Percentiles rank a stretch among this genome's conserved stretches.
Evolutionary conservation across 169 alveolate species (phyloP).

Genomic region (Plasmodium falciparum): DNA sequence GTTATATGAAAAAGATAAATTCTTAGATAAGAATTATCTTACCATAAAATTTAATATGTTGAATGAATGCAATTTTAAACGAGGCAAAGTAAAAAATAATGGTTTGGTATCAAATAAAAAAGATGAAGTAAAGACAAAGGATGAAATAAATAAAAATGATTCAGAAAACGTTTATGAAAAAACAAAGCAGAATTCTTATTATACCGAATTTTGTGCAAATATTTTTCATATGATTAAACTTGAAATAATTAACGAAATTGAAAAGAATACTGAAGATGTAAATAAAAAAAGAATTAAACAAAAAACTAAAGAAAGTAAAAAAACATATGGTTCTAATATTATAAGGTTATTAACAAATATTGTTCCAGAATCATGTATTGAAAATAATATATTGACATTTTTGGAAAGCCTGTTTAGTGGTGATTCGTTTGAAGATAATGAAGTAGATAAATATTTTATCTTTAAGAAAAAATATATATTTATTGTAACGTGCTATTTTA

Average conservation of each 20-base stretch:
- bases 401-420: slow-evolving; percentile 73
- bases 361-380: slow-evolving; percentile 57
- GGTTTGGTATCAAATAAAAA: neutral
- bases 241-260: slow-evolving; percentile 69
- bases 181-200: neutral
- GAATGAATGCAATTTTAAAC: neutral
- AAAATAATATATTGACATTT: slow-evolving; percentile 64
- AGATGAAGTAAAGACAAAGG: neutral
- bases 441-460: slow-evolving; percentile 71
- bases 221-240: slow-evolving; percentile 66
- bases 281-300: slow-evolving; percentile 64
- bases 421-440: slow-evolving; percentile 51
- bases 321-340: slow-evolving; percentile 70
- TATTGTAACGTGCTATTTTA: slow-evolving; percentile 54
- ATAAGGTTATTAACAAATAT: slow-evolving; percentile 51
- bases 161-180: neutral
- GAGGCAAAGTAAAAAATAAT: slow-evolving; percentile 3
- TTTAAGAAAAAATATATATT: slow-evolving; percentile 56
- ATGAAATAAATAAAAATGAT: neutral
- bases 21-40: slow-evolving; percentile 48
- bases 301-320: slow-evolving; percentile 73
- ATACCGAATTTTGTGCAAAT: slow-evolving; percentile 26
- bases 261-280: slow-evolving; percentile 70
- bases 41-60: slow-evolving; percentile 20
- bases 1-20: slow-evolving; percentile 57